Conservation (phyloP, 306 rosid species). For the Citrullus colocynthis region DNA sequence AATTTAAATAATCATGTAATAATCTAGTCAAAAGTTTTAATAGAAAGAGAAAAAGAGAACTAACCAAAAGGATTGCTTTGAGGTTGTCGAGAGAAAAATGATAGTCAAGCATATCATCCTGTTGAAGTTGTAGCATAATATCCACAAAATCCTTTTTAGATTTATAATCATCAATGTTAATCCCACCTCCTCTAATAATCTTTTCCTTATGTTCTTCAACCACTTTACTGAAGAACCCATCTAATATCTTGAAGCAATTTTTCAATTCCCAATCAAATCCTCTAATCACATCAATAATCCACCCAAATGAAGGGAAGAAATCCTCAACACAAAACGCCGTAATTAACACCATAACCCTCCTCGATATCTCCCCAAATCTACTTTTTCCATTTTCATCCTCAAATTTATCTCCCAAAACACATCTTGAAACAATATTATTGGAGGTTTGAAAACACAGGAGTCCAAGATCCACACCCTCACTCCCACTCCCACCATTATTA, state of each 20-base stretch:
- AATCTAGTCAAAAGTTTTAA: no score
- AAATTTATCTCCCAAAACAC: neutral
- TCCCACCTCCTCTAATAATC: neutral
- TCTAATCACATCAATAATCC: neutral
- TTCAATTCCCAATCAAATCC: slow-evolving; percentile 12
- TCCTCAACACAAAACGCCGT: slow-evolving; percentile 4
- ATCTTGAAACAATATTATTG: neutral
- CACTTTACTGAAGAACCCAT: slow-evolving; percentile 12
- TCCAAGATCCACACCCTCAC: neutral
- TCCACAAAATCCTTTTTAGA: neutral
- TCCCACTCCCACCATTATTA: neutral
- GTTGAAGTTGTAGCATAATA: neutral
- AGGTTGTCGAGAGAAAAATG: neutral
- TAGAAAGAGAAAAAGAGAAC: no score
- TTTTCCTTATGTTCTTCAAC: neutral
- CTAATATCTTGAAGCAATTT: slow-evolving; percentile 1
- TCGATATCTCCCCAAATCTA: neutral
- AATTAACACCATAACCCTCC: neutral
- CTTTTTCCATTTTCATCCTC: neutral
- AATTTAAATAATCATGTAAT: no score
- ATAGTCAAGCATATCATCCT: neutral
- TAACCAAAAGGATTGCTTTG: neutral
- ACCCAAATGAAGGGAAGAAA: slow-evolving; percentile 13
- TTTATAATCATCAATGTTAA: neutral
- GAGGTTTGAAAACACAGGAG: neutral